Base-by-base conservation (phyloP, 2,329 filamentous ascomycete genomes). In the Penicillium sp. region DNA sequence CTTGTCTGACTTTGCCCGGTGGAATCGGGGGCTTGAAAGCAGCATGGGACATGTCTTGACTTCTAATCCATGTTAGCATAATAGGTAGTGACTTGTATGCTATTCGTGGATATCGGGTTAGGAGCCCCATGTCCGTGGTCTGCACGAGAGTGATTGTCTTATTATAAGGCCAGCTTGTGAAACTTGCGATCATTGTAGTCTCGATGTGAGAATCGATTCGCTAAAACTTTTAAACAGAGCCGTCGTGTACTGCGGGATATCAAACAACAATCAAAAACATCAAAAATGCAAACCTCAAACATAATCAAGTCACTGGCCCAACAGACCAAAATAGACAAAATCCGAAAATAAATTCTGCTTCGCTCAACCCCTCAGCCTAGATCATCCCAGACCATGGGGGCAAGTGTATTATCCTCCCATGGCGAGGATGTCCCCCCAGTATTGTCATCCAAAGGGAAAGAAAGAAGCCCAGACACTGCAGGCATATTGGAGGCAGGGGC, bases 311-410 rank as follows among this genome's bases (percentile, higher is more conserved):
- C 22, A 39, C 27, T 9, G 34, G 18, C 34, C 34, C n/a, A 38
- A 40, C n/a, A 43, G 47, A 51, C 24, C 36, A 36, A 32, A 27
- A 32, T 27, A 22, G 46, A 3, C 13, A 3, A 27, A 24, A 36
- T 18, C 14, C 28, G n/a, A 40, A 23, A 16, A 27, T 40, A 34
- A 32, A n/a, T 24, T 18, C 40, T 54, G 61, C 11, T 23, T 48
- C 14, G 20, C 10, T 14, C 10, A 31, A 9, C 4, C 5, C 13
- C 37, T 52, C 38, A 56, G 31, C 49, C 28, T 27, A 70, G 44
- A 31, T 70, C 68, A 56, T 71, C 68, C 69, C 69, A 71, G 28
- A 66, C 50, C 57, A 71, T 61, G 18, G 69, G 68, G 13, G 68
- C 64, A 29, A 72, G 57, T 0, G 68, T 69, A 47, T 69, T 69